phyloP scores from a whole-genome alignment of 2,329 filamentous ascomycete species.

The Cordyceps fumosorosea region DNA sequence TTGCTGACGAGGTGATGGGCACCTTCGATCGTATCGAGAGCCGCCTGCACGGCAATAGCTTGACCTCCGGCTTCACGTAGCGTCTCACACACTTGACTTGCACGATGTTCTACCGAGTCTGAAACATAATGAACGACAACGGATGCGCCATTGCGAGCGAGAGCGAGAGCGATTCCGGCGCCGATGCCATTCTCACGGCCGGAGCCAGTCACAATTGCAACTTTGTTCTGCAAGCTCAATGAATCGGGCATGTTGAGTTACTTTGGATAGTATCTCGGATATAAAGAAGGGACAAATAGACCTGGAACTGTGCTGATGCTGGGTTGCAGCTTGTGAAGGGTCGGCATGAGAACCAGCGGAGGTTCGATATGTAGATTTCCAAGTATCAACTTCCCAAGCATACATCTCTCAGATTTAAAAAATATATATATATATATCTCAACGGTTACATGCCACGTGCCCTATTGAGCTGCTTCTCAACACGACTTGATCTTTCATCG shows the following conservation, averaged over 20 bases:
- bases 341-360: neutral
- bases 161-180: conserved; percentile 32
- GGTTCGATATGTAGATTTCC: neutral
- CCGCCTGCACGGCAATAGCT: conserved; percentile 27
- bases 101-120: conserved; percentile 23
- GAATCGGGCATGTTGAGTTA: conserved; percentile 24
- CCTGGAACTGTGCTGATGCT: neutral
- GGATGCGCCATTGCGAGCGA: conserved; percentile 35
- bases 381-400: too few species aligned
- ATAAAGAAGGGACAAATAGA: neutral
- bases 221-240: conserved; percentile 33
- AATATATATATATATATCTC: neutral
- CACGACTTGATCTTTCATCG: neutral
- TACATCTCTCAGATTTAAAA: neutral
- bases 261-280: neutral
- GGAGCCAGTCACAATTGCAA: conserved; percentile 39
- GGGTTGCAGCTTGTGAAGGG: too few species aligned
- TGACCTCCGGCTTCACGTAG: conserved; percentile 25
- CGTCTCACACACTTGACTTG: conserved; percentile 23
- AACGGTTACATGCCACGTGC: neutral
- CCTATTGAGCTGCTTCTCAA: neutral
- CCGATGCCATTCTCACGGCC: conserved; percentile 38
- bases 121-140: conserved; percentile 36
- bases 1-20: conserved; percentile 27
- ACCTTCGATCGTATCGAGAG: conserved; percentile 26